Base-by-base conservation (phyloP, 1,139 yeast genomes). In the Yamadazyma dushanensis region DNA sequence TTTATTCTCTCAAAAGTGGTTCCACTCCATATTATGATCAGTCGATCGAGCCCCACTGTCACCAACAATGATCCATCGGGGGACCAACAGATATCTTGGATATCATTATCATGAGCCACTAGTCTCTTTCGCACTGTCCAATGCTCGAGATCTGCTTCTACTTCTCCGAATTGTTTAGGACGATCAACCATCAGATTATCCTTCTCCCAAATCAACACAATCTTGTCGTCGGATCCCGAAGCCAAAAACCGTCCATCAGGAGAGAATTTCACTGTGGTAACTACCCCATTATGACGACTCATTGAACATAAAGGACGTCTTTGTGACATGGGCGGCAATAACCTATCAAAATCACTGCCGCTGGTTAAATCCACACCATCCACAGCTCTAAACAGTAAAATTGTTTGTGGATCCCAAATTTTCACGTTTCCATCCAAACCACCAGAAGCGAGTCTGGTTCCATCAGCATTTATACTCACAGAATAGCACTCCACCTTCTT, bases 61-160 rank as follows among this genome's bases (percentile, higher is more conserved):
- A 92, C 97, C 37, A 92, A 65, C 20, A 92, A 75, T 22, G 88
- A 76, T 2, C 95, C 86, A 55, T 92, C 97, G 0, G 97, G 97
- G 1, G 96, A 86, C 98, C 98, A 92, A 28, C 96, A 95, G 45
- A 92, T 81, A 58, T 92, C 98, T 56, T 92, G 98, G 33, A 92
- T 87, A 63, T 92, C 98, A 54, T 90, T 92, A 45, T 92, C 97
- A 60, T 92, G 98, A 1, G 97, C 98, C 16, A 87, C 96, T 19
- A 89, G 71, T 50, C 97, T 74, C 53, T 86, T 86, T 18, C 96
- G 67, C 2, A 90, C 97, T 0, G 92, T 83, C 97, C 97, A 92
- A 50, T 84, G 94, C 56, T 90, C 97, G 32, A 80, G 56, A 49
- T 88, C 96, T 5, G 72, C 70, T 38, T 78, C 79, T 34, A 76